Base-by-base conservation (phyloP, 2,329 filamentous ascomycete species). In the Colletotrichum ledebouriae region DNA sequence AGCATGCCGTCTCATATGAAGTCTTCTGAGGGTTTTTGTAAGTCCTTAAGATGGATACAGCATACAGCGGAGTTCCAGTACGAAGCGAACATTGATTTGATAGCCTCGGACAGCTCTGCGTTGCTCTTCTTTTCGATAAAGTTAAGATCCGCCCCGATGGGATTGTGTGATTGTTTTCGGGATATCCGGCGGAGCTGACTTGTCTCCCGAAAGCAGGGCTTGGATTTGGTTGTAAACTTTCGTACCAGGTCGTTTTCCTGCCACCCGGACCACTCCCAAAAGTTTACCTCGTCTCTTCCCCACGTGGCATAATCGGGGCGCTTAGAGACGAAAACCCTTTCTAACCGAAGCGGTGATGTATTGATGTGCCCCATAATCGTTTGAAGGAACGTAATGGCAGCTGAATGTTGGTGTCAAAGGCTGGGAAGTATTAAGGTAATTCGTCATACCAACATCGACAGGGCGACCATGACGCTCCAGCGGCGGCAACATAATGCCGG, bases 221-320 rank as follows among this genome's bases (percentile, higher is more conserved):
- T 64, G 33, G 49, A 29, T 25, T 25, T 25, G 25, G 4, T 25
- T 25, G 22, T 25, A 25, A 5, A 4, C 25, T 10, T 56, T 22
- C 6, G 13, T 50, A 2, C 22, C 20, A 13, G 34, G 20, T 6
- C 15, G 20, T 6, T 17, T 6, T 55, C 17, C 22, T 61, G 47
- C 63, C 41, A 56, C 9, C 17, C 11, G 5, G 37, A 33, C 39
- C 63, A 58, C 3, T 77, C 73, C 39, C 73, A 71, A 34, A 72
- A 71, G 12, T 69, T 72, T 34, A 77, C 72, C 53, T 78, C 76
- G 4, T 77, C 75, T 0, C 59, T 17, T 13, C 68, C 72, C 73
- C 75, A 76, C 4, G 75, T 76, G 57, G 75, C 74, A 59, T 77
- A 78, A 34, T 64, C 63, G 2, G 76, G 75, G 10, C 71, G 71